Conservation (phyloP, 2,329 filamentous ascomycete genomes). For the Ceratocystis alfenasii region DNA sequence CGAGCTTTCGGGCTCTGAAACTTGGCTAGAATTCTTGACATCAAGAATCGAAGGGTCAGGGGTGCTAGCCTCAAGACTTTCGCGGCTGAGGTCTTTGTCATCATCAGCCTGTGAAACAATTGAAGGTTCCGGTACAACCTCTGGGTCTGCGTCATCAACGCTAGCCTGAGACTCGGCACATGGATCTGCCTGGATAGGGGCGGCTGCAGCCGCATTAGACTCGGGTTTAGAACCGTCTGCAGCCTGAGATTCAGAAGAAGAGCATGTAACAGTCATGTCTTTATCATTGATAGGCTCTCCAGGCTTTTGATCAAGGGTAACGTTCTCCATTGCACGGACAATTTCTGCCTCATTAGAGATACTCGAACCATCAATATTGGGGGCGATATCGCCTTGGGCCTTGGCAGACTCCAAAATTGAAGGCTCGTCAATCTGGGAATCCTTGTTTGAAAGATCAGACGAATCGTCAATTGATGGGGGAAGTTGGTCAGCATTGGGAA, state of each 20-base stretch:
- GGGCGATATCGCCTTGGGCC: background rate
- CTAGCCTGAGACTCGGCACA: background rate
- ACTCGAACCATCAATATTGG: background rate
- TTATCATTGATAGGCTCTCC: background rate
- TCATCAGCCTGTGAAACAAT: constrained; percentile 22
- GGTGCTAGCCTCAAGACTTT: constrained; percentile 18
- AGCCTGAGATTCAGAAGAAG: background rate
- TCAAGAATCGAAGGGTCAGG: constrained; percentile 19
- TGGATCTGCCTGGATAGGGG: background rate
- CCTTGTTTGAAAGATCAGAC: constrained; percentile 15
- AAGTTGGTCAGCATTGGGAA: constrained; percentile 24
- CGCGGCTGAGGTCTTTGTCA: constrained; percentile 18
- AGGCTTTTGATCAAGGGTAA: constrained; percentile 5
- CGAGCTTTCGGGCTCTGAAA: constrained; percentile 22
- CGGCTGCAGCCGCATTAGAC: too few species aligned
- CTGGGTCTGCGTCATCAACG: constrained; percentile 7
- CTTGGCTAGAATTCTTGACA: constrained; percentile 21
- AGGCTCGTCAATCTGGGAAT: constrained; percentile 13
- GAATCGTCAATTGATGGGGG: constrained; percentile 11
- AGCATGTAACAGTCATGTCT: background rate
- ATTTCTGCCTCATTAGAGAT: constrained; percentile 16
- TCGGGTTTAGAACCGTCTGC: too few species aligned
- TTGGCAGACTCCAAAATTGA: constrained; percentile 12
- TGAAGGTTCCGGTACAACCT: constrained; percentile 21
- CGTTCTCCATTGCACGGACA: constrained; percentile 14